Conservation (phyloP, 345 rosid species). For the Barbarea vulgaris region DNA sequence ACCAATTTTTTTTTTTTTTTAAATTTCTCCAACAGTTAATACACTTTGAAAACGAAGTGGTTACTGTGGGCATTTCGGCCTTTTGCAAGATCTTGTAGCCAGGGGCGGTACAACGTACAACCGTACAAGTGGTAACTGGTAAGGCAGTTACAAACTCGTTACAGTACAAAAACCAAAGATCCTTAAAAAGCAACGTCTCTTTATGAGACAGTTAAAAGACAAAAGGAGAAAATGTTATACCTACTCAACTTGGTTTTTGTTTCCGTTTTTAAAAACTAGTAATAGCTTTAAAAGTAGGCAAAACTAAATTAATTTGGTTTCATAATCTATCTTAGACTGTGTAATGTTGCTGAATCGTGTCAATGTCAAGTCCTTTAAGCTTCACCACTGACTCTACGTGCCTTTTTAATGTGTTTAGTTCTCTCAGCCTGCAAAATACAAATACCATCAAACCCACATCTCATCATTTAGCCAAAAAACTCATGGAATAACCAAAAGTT, state of each 20-base stretch:
- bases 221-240: not conserved
- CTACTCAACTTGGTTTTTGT: not conserved
- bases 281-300: not conserved
- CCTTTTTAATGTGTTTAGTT: slow-evolving; percentile 70
- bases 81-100: not conserved
- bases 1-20: too few species aligned
- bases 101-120: not conserved
- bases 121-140: not conserved
- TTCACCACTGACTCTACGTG: slow-evolving; percentile 87
- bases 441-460: not conserved
- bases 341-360: slow-evolving; percentile 80
- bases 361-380: slow-evolving; percentile 87
- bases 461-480: slow-evolving; percentile 2
- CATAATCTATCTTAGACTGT: slow-evolving; percentile 47
- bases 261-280: not conserved
- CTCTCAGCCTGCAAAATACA: slow-evolving; percentile 69
- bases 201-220: slow-evolving; percentile 11
- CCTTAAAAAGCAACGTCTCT: not conserved
- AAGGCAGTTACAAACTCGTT: not conserved
- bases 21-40: not conserved
- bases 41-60: not conserved
- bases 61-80: too few species aligned
- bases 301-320: slow-evolving; percentile 5
- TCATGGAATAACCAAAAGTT: not conserved
- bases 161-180: not conserved